Evolutionary conservation across 305 asterid species (phyloP), one percentile per base, ranked within the genome.

Genomic region (Euphrasia arctica): DNA sequence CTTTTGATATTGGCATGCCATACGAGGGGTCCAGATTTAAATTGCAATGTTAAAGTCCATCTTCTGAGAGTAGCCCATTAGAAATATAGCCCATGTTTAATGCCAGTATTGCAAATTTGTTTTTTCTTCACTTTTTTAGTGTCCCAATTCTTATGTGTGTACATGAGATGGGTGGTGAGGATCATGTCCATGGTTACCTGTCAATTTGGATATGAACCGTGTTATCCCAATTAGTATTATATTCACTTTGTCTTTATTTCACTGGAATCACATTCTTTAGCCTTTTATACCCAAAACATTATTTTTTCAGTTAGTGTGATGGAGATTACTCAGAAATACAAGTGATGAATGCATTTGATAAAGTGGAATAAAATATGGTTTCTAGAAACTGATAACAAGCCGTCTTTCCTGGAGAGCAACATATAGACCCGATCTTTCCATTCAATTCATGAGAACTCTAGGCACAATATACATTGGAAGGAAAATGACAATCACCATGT

Each of bases 251-350:
- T 34, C 60, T 34, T 64, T 63, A 18, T 58, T n/a, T 36, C 4
- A 34, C 56, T 62, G 32, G 27, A 48, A 64, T 71, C 31, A 32
- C 57, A n/a, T 39, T 29, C 3, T 32, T 25, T 34, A 55, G 55
- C 52, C 67, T 57, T 72, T 60, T 6, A 6, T 62, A 51, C 67
- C 42, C 6, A 48, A 41, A 45, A 32, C n/a, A 39, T 75, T 62
- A 54, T n/a, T 70, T 45, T 47, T 50, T 32, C 7, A 36, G 42
- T 36, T 61, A 42, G 25, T 69, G 14, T 29, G 43, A 31, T 1
- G 28, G 25, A 28, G 10, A 22, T 60, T 60, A 45, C 43, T 32
- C 7, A 13, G 34, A 39, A 49, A 47, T 18, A 56, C 58, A 54
- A 54, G 11, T 47, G 54, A 49, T 49, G 51, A 62, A 42, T 70